phyloP scores from a whole-genome alignment of 2,329 filamentous ascomycete species.

The Trichoderma polysporum region DNA sequence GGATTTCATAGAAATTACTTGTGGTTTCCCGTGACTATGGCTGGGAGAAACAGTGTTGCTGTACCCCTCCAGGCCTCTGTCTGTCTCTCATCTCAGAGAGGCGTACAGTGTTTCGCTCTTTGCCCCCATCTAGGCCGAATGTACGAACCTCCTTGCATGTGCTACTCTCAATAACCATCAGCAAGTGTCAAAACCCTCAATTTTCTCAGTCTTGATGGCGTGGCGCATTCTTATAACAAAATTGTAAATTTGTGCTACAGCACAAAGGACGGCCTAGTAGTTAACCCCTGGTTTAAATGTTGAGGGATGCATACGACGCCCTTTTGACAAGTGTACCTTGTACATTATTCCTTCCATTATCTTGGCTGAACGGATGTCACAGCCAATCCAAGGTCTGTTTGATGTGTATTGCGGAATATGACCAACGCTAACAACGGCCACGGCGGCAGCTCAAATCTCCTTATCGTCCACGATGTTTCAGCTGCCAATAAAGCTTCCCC shows the following conservation, averaged over 20 bases:
- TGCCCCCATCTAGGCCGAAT: neutral
- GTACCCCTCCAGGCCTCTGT: neutral
- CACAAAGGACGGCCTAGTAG: neutral
- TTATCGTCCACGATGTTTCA: slow-evolving; percentile 15
- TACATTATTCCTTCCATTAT: neutral
- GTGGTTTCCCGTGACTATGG: neutral
- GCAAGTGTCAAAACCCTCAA: neutral
- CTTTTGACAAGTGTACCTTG: neutral
- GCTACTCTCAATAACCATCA: neutral
- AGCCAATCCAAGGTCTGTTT: neutral
- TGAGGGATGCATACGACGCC: neutral
- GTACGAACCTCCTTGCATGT: neutral
- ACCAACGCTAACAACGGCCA: neutral
- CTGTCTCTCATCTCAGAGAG: neutral
- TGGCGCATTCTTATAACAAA: neutral
- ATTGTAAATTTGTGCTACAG: neutral
- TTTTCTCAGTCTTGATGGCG: neutral
- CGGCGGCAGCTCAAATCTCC: slow-evolving; percentile 6
- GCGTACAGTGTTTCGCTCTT: neutral
- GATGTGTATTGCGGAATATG: slow-evolving; percentile 3
- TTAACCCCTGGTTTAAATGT: neutral
- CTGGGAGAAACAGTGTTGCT: neutral
- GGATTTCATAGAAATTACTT: neutral
- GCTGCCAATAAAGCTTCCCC: neutral
- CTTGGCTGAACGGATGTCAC: neutral